Evolutionary conservation across 2,329 filamentous ascomycete genomes (phyloP), one percentile per base, ranked within the genome.

Genomic region (Claviceps sp.): DNA sequence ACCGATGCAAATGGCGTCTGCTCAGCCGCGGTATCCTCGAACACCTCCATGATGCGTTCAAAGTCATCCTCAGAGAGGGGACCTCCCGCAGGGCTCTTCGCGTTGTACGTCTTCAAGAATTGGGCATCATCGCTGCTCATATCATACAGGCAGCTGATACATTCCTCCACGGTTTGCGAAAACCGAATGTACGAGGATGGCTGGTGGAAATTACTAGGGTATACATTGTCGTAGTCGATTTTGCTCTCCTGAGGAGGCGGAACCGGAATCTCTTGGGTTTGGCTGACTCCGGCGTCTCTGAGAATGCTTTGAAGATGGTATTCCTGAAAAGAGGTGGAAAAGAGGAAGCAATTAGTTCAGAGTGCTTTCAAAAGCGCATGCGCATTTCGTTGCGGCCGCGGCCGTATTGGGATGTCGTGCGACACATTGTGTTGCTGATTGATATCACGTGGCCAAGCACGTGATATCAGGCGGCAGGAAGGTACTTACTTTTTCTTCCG

Each of bases 131-230:
- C 88, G 58, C 85, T 83, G 30, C 84, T 90, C 86, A 97, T 91
- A 71, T 95, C 89, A 82, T 98, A 98, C 61, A 84, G 81, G 65
- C 85, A 86, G 62, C 87, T 86, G 63, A 88, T 85, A 62, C 86
- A 95, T 70, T 98, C 93, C 71, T 98, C 93, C 55, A 98, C 91
- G 2, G 93, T 98, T 59, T 95, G 91, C 57, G 93, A 97, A 72
- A 95, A 97, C 58, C 91, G 88, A 66, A 98, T 95, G 70, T 97
- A 97, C 55, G 90, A 93, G 55, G 84, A 82, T 50, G 93, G 89
- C 67, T 94, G 85, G 62, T 83, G 79, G 70, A 91, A 96, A 53
- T 75, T 73, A 58, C 79, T 81, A 48, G 85, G 80, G 66, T 97
- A 97, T 61, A 96, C 79, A 62, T 85, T 80, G 69, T 94, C 88